These are phyloP conservation scores for Balakata baccata DNA, from an alignment of 345 rosid genomes.

Conservation along the genomic window DNA sequence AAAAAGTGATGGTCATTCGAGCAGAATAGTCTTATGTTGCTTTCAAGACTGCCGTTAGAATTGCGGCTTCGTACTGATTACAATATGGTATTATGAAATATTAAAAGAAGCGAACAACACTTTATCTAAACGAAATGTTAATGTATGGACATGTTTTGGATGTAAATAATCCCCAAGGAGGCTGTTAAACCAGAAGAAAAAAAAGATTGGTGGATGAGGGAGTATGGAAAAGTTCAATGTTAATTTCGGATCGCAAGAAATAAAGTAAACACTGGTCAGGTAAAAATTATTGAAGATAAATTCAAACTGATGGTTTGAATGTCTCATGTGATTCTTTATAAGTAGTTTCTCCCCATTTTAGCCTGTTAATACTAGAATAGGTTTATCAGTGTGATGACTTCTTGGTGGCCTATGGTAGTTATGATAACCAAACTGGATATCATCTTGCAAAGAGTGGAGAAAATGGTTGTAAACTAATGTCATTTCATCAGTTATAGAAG, in stretches of 20 bases:
- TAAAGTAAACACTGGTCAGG: background rate
- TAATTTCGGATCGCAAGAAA: background rate
- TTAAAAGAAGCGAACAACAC: background rate
- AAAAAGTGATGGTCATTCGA: no score
- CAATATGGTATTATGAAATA: background rate
- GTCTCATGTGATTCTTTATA: background rate
- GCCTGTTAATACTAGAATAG: background rate
- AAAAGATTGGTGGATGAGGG: background rate
- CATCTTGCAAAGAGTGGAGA: background rate
- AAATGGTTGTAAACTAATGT: background rate
- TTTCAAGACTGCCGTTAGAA: no score
- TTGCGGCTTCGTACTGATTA: no score
- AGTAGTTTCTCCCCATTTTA: background rate
- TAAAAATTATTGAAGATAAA: background rate
- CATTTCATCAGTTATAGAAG: background rate
- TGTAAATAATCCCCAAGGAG: background rate
- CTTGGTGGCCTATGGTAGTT: background rate
- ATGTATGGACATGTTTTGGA: background rate
- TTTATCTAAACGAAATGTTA: background rate
- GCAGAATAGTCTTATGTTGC: background rate
- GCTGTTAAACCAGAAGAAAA: no score
- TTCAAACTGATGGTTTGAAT: background rate
- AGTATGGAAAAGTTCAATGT: background rate
- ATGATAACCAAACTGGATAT: background rate
- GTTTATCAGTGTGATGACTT: background rate